These are phyloP conservation scores for Phyllachora maydis DNA, from an alignment of 2,329 filamentous ascomycete genomes.

Conservation along the genomic window DNA sequence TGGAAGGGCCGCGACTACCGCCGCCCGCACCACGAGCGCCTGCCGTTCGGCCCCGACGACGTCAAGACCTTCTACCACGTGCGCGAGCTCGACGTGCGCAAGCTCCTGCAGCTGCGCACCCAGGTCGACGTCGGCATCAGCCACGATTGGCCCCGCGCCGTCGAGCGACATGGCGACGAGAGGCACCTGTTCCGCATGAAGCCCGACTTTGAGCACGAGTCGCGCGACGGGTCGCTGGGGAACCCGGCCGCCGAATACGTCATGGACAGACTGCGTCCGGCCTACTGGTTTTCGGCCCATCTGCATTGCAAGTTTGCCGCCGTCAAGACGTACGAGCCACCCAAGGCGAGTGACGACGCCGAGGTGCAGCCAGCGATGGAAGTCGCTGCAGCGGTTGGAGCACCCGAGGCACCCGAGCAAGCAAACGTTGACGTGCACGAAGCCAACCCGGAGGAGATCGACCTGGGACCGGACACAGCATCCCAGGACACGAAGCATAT, in stretches of 20 bases:
- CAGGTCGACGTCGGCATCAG: conserved; percentile 84
- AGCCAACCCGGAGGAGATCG: conserved; percentile 6
- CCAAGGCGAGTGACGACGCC: conserved; percentile 15
- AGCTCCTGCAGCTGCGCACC: conserved; percentile 63
- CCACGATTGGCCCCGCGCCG: conserved; percentile 81
- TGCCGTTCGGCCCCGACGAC: conserved; percentile 65
- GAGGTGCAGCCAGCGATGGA: conserved; percentile 5
- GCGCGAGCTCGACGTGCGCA: conserved; percentile 75
- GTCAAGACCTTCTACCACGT: conserved; percentile 75
- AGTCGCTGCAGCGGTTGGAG: neutral
- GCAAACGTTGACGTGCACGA: conserved; percentile 3
- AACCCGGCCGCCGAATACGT: conserved; percentile 63
- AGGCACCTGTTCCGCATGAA: conserved; percentile 52
- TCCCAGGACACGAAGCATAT: conserved; percentile 2
- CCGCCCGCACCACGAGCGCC: conserved; percentile 62
- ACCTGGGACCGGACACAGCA: conserved; percentile 5
- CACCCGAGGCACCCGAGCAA: conserved; percentile 1
- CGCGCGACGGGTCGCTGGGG: conserved; percentile 53
- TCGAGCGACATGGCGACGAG: conserved; percentile 61
- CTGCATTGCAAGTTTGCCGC: conserved; percentile 78
- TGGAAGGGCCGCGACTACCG: conserved; percentile 85
- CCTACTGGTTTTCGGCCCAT: conserved; percentile 86
- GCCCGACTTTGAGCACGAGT: conserved; percentile 55
- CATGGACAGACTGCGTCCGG: conserved; percentile 61
- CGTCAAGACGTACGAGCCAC: conserved; percentile 27